Conservation (phyloP, 176 grass and related monocot species). For the Triticum timopheevii region DNA sequence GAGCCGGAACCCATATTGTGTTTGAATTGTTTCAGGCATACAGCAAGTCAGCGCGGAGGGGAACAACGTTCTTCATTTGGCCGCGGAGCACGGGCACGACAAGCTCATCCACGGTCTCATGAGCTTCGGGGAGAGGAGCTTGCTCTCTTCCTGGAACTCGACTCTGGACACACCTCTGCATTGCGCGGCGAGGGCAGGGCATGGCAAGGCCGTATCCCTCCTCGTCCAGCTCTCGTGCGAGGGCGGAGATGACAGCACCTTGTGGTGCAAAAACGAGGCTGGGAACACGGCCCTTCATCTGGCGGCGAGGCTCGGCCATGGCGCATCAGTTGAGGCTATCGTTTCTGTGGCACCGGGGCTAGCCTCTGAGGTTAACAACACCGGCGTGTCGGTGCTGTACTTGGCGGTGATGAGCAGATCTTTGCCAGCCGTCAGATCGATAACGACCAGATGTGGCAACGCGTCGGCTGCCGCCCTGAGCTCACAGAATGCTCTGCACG, state of each 20-base stretch:
- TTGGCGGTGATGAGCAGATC: conserved; percentile 5
- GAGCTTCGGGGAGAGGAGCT: neutral
- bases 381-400: conserved; percentile 16
- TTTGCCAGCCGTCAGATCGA: neutral
- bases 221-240: neutral
- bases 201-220: neutral
- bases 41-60: neutral
- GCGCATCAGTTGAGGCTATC: neutral
- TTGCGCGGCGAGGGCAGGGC: conserved; percentile 23
- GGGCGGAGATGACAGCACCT: neutral
- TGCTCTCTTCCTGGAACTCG: conserved; percentile 17
- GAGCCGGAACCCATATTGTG: too few species aligned
- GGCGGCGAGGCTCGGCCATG: conserved; percentile 13
- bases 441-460: neutral
- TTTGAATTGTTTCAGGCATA: neutral
- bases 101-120: neutral
- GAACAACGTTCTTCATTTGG: neutral
- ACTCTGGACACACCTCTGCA: conserved; percentile 22
- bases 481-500: conserved; percentile 31
- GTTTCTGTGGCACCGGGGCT: neutral
- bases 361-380: neutral
- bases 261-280: neutral
- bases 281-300: conserved; percentile 26
- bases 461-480: neutral
- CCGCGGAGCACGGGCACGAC: neutral